Conservation (phyloP, 306 rosid genomes). For the Abrus pulchellus region DNA sequence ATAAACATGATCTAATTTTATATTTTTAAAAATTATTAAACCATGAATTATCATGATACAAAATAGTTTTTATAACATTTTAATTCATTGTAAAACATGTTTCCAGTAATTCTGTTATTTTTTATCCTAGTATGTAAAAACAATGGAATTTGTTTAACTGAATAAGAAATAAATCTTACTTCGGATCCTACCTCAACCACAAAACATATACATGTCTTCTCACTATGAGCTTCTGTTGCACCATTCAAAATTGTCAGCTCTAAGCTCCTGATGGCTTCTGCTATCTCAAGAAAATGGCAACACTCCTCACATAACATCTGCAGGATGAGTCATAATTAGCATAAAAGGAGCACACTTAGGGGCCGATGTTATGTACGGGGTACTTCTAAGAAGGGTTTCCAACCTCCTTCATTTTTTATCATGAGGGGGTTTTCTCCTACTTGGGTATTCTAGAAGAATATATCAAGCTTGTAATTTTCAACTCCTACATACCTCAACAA, state of each 20-base stretch:
- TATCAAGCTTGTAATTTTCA: background rate
- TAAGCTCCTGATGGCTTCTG: conserved; percentile 87
- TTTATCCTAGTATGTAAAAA: too few species aligned
- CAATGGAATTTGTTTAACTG: background rate
- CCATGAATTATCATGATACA: background rate
- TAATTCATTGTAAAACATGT: too few species aligned
- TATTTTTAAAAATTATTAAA: too few species aligned
- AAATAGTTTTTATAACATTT: background rate
- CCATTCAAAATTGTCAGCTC: conserved; percentile 83
- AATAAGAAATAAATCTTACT: conserved; percentile 4
- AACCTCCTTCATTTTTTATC: too few species aligned
- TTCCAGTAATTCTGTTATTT: too few species aligned
- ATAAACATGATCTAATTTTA: too few species aligned
- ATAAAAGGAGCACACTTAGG: background rate
- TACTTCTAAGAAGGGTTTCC: background rate
- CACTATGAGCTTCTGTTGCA: conserved; percentile 81
- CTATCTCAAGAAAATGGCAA: conserved; percentile 93
- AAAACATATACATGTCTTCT: conserved; percentile 85
- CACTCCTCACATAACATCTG: conserved; percentile 96
- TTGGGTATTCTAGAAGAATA: background rate
- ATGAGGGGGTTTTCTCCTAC: too few species aligned
- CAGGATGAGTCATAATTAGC: conserved; percentile 42
- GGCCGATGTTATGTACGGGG: background rate
- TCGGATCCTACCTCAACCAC: conserved; percentile 81
- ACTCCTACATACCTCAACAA: conserved; percentile 75